Percentiles rank a stretch among this genome's conserved stretches.
Evolutionary conservation across 192 early-diverging fungal species (phyloP).

Genomic region (Diversispora eburnea): DNA sequence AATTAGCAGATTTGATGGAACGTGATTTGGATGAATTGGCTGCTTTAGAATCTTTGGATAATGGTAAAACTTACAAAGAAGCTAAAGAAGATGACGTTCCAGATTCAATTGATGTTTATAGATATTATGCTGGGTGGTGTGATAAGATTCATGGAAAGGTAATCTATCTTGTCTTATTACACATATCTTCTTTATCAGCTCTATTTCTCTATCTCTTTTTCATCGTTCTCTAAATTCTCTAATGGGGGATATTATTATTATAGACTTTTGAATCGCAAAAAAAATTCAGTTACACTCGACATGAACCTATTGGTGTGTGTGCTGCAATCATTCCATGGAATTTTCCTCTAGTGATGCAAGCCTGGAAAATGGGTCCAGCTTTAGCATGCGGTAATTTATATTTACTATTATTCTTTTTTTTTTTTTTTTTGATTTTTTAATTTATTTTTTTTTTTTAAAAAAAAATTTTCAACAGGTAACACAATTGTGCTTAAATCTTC

Average conservation of each 20-base stretch:
- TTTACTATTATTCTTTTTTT: neutral
- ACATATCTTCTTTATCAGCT: neutral
- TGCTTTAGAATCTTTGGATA: constrained; percentile 66
- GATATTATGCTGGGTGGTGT: constrained; percentile 73
- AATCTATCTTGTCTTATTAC: neutral
- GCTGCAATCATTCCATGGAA: constrained; percentile 80
- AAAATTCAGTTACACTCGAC: constrained; percentile 44
- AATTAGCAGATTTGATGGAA: constrained; percentile 57
- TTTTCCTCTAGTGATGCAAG: constrained; percentile 68
- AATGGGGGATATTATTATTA: neutral
- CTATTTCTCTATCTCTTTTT: too few species aligned
- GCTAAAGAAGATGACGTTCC: constrained; percentile 64
- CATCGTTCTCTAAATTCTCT: neutral
- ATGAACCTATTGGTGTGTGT: constrained; percentile 68
- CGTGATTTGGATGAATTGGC: constrained; percentile 48
- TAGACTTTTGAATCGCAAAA: neutral
- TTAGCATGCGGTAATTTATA: constrained; percentile 35
- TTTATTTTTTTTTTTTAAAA: neutral
- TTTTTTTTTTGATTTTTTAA: neutral
- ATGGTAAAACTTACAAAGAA: constrained; percentile 67
- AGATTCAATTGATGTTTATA: constrained; percentile 56
- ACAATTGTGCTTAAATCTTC: constrained; percentile 74
- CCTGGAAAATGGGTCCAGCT: constrained; percentile 82
- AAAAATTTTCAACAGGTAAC: constrained; percentile 35
- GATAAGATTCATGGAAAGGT: constrained; percentile 57